A percentile compares a stretch with the other conserved stretches of the same genome.
Evolutionary conservation across 257 asterid genomes (phyloP).

Genomic region (Solanum appendiculatum): DNA sequence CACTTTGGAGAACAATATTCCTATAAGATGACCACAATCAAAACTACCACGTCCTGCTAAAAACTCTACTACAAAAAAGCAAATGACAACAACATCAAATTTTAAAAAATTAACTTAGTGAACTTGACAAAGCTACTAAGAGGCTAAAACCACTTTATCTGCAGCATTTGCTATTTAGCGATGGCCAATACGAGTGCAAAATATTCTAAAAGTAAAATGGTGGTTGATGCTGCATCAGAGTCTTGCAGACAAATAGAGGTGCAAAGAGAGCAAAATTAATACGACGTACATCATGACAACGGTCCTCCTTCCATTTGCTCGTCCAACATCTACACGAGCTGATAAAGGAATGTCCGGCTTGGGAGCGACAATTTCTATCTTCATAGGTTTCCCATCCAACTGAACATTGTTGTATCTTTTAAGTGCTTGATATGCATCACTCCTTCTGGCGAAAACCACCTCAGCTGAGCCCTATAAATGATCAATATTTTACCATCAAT

Average conservation of each 20-base stretch:
- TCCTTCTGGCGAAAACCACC: slow-evolving; percentile 53
- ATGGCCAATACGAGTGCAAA: neutral
- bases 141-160: neutral
- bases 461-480: slow-evolving; percentile 56
- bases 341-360: slow-evolving; percentile 33
- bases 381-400: slow-evolving; percentile 75
- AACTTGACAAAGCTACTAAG: neutral
- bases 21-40: neutral
- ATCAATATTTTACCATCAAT: neutral
- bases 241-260: neutral
- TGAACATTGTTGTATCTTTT: slow-evolving; percentile 65
- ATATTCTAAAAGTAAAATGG: neutral
- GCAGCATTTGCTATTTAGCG: neutral
- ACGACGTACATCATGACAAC: slow-evolving; percentile 42
- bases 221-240: neutral
- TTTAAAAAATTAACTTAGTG: neutral
- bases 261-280: neutral
- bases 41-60: neutral
- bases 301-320: slow-evolving; percentile 47
- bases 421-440: slow-evolving; percentile 60
- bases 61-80: neutral
- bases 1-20: neutral
- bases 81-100: neutral
- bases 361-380: slow-evolving; percentile 48
- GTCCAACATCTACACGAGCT: slow-evolving; percentile 52